These are phyloP conservation scores for Ilex aquifolium DNA, from an alignment of 257 asterid genomes.

Conservation along the genomic window DNA sequence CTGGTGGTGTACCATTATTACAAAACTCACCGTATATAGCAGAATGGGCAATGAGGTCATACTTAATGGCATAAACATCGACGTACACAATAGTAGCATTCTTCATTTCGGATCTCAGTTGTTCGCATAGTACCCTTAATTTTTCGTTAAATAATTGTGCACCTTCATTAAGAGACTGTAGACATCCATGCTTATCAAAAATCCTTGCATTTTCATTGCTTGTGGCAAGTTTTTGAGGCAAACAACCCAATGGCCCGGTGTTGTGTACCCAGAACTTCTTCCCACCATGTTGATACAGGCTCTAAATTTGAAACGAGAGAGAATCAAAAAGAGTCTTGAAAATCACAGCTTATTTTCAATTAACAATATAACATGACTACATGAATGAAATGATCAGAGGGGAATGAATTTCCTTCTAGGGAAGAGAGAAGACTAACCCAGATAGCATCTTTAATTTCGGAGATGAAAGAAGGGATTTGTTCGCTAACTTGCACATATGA, in stretches of 20 bases:
- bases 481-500: slow-evolving; percentile 28
- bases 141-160: slow-evolving; percentile 29
- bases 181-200: slow-evolving; percentile 34
- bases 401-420: neutral
- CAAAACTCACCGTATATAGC: slow-evolving; percentile 12
- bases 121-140: slow-evolving; percentile 17
- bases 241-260: slow-evolving; percentile 50
- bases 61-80: slow-evolving; percentile 13
- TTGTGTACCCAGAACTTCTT: slow-evolving; percentile 48
- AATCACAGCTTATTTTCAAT: too few species aligned
- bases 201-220: slow-evolving; percentile 9
- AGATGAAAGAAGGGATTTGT: slow-evolving; percentile 38
- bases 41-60: slow-evolving; percentile 3
- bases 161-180: slow-evolving; percentile 25
- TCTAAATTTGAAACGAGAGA: slow-evolving; percentile 6
- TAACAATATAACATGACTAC: too few species aligned
- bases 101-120: slow-evolving; percentile 25
- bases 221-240: slow-evolving; percentile 31
- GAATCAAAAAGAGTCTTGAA: too few species aligned
- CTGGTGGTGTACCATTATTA: slow-evolving; percentile 24
- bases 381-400: neutral
- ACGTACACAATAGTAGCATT: slow-evolving; percentile 15
- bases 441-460: slow-evolving; percentile 38
- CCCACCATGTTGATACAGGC: slow-evolving; percentile 31
- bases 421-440: slow-evolving; percentile 16